phyloP scores from a whole-genome alignment of 192 early-diverging fungal species.

The Coemansia sp. region DNA sequence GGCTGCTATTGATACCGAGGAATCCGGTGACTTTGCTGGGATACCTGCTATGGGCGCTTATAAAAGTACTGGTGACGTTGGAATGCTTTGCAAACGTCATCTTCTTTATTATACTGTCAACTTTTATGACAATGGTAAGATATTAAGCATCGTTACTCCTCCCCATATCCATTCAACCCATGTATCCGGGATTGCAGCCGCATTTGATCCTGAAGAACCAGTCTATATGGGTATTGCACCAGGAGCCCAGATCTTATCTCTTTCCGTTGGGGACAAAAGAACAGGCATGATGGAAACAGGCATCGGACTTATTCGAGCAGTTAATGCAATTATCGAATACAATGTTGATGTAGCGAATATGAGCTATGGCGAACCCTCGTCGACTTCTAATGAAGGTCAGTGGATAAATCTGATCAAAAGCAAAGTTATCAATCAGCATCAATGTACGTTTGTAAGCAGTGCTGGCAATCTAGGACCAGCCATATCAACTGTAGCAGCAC shows the following conservation, averaged over 20 bases:
- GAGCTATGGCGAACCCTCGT: constrained; percentile 84
- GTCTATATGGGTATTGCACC: constrained; percentile 89
- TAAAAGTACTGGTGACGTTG: constrained; percentile 68
- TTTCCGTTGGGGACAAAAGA: constrained; percentile 88
- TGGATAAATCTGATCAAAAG: constrained; percentile 78
- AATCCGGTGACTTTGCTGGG: constrained; percentile 71
- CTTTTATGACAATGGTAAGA: constrained; percentile 82
- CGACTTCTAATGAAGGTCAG: constrained; percentile 70
- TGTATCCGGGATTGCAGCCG: constrained; percentile 91
- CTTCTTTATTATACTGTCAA: constrained; percentile 89
- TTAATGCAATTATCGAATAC: constrained; percentile 68
- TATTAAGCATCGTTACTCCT: constrained; percentile 79
- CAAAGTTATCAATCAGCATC: constrained; percentile 78
- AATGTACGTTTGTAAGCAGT: constrained; percentile 81
- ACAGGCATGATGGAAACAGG: constrained; percentile 83
- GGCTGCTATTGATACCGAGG: constrained; percentile 76
- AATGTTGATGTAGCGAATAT: constrained; percentile 78
- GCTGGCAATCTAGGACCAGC: constrained; percentile 94
- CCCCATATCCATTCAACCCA: constrained; percentile 87
- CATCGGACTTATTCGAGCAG: constrained; percentile 76
- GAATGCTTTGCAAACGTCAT: constrained; percentile 71
- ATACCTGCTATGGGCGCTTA: constrained; percentile 74
- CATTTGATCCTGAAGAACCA: constrained; percentile 83
- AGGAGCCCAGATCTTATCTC: constrained; percentile 90
- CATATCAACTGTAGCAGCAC: constrained; percentile 81